These are phyloP conservation scores for Graphilbum fragrans DNA, from an alignment of 2,329 filamentous ascomycete species.

Conservation along the genomic window DNA sequence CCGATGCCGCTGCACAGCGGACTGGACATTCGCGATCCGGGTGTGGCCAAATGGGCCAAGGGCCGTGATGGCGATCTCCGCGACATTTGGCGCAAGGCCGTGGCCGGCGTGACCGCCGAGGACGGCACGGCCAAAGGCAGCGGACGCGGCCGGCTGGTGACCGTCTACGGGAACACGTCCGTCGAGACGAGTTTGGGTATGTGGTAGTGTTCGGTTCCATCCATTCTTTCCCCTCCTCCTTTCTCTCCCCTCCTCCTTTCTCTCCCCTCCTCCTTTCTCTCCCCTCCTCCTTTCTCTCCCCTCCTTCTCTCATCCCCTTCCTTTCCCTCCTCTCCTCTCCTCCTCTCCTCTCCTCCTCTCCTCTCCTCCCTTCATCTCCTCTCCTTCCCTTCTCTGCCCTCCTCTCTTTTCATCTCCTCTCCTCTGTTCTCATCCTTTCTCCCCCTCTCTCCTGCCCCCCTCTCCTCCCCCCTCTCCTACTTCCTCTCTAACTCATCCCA, in stretches of 20 bases:
- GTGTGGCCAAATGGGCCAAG: conserved; percentile 67
- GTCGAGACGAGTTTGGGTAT: conserved; percentile 55
- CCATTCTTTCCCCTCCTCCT: background rate
- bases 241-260: background rate
- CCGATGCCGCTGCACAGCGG: conserved; percentile 69
- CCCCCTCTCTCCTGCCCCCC: background rate
- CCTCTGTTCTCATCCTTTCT: background rate
- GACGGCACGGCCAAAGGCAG: conserved; percentile 37
- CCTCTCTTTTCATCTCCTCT: background rate
- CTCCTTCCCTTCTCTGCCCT: background rate
- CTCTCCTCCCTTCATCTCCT: background rate
- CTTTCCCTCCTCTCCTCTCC: background rate
- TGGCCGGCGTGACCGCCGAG: conserved; percentile 50
- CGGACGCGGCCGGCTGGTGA: conserved; percentile 61
- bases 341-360: background rate
- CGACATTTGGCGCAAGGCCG: conserved; percentile 74
- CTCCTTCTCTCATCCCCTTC: too few species aligned
- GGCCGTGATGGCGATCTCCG: conserved; percentile 82
- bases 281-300: background rate
- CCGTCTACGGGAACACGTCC: conserved; percentile 64
- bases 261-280: background rate
- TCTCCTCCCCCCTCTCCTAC: background rate
- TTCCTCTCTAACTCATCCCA: background rate
- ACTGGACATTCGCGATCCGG: conserved; percentile 70
- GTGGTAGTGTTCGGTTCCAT: background rate